Conservation (phyloP, 345 rosid species). For the Aegle marmelos region DNA sequence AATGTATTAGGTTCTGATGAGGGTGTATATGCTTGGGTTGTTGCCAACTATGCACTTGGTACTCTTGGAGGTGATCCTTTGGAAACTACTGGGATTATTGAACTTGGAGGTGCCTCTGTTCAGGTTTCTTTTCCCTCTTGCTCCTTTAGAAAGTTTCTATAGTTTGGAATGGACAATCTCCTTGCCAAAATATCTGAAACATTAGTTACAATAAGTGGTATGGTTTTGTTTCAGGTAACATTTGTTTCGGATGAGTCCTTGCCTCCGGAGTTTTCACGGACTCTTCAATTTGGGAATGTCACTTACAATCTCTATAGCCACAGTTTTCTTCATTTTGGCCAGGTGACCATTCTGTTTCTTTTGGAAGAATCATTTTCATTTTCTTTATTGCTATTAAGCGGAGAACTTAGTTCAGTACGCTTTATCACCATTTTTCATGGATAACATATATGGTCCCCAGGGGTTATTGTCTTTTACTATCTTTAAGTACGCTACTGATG, state of each 20-base stretch:
- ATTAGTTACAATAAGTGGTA: not conserved
- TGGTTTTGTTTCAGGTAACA: conserved; percentile 56
- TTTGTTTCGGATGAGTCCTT: conserved; percentile 66
- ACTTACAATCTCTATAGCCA: conserved; percentile 83
- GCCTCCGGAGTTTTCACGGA: conserved; percentile 66
- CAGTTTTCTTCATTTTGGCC: conserved; percentile 89
- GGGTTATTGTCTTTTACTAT: not conserved
- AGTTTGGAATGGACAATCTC: not conserved
- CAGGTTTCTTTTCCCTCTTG: conserved; percentile 50
- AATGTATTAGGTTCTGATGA: conserved; percentile 80
- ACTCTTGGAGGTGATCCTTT: conserved; percentile 76
- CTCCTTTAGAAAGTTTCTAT: not conserved
- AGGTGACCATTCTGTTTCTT: conserved; percentile 42
- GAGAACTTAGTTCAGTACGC: not conserved
- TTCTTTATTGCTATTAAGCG: not conserved
- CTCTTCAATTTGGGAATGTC: conserved; percentile 51
- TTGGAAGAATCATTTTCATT: not conserved
- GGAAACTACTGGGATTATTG: conserved; percentile 80
- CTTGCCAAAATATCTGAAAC: not conserved
- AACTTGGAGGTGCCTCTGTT: conserved; percentile 97
- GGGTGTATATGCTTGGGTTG: conserved; percentile 92
- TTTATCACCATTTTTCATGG: not conserved
- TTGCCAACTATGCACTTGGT: conserved; percentile 80
- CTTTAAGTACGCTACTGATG: not conserved
- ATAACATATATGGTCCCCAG: not conserved